These are phyloP conservation scores for Cucumis sativus DNA, from an alignment of 306 rosid species.

Conservation along the genomic window Cucumber_9930_V3 NC_026660.2:20262501-20263000, in stretches of 20 bases:
- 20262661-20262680: background rate
- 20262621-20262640: background rate
- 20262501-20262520: slow-evolving; percentile 74
- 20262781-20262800: slow-evolving; percentile 1
- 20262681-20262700: background rate
- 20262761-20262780: background rate
- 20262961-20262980: too few relatives aligned
- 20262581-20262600: slow-evolving; percentile 62
- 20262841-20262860: background rate
- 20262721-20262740: background rate
- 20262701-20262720: background rate
- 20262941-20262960: too few relatives aligned
- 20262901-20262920: too few relatives aligned
- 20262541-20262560: slow-evolving; percentile 86
- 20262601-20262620: slow-evolving; percentile 22
- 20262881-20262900: too few relatives aligned
- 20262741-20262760: background rate
- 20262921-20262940: too few relatives aligned
- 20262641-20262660: background rate
- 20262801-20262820: background rate
- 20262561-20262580: slow-evolving; percentile 75
- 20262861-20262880: too few relatives aligned
- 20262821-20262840: background rate
- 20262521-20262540: slow-evolving; percentile 92
- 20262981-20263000: too few relatives aligned